Evolutionary conservation across 306 rosid species (phyloP), one percentile per base, ranked within the genome.

Genomic region (Cicer chorassanicum): DNA sequence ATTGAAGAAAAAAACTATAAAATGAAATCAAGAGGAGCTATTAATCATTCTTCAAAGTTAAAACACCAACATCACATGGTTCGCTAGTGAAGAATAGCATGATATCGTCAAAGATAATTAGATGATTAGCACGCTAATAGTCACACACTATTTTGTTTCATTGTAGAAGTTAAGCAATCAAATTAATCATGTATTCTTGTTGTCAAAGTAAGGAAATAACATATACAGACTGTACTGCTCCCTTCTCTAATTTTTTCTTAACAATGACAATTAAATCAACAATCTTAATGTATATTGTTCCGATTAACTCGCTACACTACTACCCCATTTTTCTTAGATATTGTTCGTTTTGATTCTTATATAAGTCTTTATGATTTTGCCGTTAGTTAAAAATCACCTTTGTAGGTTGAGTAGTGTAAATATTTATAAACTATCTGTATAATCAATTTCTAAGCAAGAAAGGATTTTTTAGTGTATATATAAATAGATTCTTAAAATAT

Each of bases 101-200:
- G 34, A 40, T 44, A 65, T 64, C 54, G 72, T 66, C 41, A 74
- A 82, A 55, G 71, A 40, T 76, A 66, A 74, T 43, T 64, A 72
- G 55, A 66, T 19, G 15, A 21, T 19, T 38, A 39, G 12, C 72
- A 67, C 69, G 78, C 68, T 19, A 61, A 51, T 77, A 40, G 54
- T 78, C 74, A 46, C 45, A 62, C 7, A 54, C 16, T 34, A 66
- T 69, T 62, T 76, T 79, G 72, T 67, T 73, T 76, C 78, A 62
- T 77, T 77, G 73, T 70, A 65, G 53, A 84, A 73, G 85, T 49
- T 72, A 84, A 87, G 88, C 84, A 79, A 89, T 46, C 80, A 70
- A 63, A 42, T 62, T 69, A 55, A 57, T 79, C 57, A 64, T 13
- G 62, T 72, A 70, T 19, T 55, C 80, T 84, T 83, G 81, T 85